Evolutionary conservation across 805 yeast genomes (phyloP).

Genomic region (Cyberlindnera suaveolens): DNA sequence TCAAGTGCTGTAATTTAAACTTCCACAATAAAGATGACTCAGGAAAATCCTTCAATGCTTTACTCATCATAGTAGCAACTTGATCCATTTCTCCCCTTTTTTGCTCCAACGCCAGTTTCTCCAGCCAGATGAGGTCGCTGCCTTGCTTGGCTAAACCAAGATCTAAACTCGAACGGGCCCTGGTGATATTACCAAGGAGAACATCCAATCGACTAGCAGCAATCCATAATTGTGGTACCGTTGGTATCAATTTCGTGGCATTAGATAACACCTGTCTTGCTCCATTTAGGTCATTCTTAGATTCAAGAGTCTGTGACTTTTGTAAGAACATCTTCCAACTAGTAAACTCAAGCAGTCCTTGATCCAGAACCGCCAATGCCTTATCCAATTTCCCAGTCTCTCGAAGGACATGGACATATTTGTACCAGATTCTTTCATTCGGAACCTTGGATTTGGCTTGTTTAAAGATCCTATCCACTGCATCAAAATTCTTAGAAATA

Average conservation of each 20-base stretch:
- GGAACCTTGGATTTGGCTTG: constrained; percentile 31
- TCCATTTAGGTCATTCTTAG: constrained; percentile 23
- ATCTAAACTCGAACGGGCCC: constrained; percentile 71
- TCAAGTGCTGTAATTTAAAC: constrained; percentile 40
- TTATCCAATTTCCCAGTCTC: constrained; percentile 26
- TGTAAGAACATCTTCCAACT: constrained; percentile 52
- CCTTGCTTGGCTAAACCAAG: constrained; percentile 48
- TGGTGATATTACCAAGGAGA: constrained; percentile 34
- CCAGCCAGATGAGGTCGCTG: constrained; percentile 50
- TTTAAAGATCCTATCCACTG: constrained; percentile 32
- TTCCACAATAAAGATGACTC: constrained; percentile 60
- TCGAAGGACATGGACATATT: constrained; percentile 48
- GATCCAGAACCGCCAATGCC: constrained; percentile 37
- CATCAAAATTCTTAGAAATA: constrained; percentile 29
- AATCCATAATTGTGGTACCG: constrained; percentile 47
- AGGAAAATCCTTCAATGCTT: constrained; percentile 56
- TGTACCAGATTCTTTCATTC: constrained; percentile 53
- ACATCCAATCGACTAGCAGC: constrained; percentile 39
- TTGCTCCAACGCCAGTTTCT: constrained; percentile 53
- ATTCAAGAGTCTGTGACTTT: constrained; percentile 47
- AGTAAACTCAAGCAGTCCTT: constrained; percentile 46
- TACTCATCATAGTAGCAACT: constrained; percentile 48
- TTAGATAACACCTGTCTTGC: constrained; percentile 43
- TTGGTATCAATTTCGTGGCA: constrained; percentile 46
- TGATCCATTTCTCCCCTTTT: constrained; percentile 40